Conservation (phyloP, 2,329 filamentous ascomycete genomes). For the Fusarium continuum region DNA sequence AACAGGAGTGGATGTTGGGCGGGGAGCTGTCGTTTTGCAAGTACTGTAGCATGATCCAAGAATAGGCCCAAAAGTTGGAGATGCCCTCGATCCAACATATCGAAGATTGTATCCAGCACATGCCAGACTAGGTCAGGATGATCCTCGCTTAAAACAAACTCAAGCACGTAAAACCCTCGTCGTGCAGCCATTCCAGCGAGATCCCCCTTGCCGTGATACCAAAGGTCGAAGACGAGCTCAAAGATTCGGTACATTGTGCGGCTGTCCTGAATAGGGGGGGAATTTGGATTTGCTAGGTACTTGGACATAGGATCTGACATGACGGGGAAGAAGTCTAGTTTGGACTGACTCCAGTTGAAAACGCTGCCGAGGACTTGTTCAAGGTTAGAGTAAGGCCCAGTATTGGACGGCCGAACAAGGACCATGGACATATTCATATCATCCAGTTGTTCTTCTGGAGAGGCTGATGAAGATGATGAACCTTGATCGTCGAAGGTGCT, state of each 20-base stretch:
- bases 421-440: constrained; percentile 24
- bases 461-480: constrained; percentile 25
- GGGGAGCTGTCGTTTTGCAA: constrained; percentile 45
- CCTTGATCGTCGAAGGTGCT: constrained; percentile 24
- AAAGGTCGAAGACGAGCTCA: constrained; percentile 51
- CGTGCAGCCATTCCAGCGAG: constrained; percentile 51
- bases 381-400: constrained; percentile 43
- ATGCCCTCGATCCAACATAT: constrained; percentile 50
- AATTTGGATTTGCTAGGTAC: constrained; percentile 49
- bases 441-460: constrained; percentile 23
- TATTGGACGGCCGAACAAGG: constrained; percentile 37
- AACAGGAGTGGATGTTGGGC: constrained; percentile 47
- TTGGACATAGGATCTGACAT: constrained; percentile 49
- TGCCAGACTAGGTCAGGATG: constrained; percentile 52
- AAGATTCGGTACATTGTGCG: constrained; percentile 54
- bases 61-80: constrained; percentile 49
- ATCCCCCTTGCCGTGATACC: constrained; percentile 48
- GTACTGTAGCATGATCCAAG: constrained; percentile 45
- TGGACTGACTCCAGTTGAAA: constrained; percentile 48
- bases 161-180: constrained; percentile 49
- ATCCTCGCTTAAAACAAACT: constrained; percentile 50
- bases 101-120: constrained; percentile 51
- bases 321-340: constrained; percentile 44
- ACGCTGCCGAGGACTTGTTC: constrained; percentile 49
- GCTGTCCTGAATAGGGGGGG: constrained; percentile 51